These are phyloP conservation scores for Ehretia macrophylla DNA, from an alignment of 257 asterid genomes.

Conservation along the genomic window DNA sequence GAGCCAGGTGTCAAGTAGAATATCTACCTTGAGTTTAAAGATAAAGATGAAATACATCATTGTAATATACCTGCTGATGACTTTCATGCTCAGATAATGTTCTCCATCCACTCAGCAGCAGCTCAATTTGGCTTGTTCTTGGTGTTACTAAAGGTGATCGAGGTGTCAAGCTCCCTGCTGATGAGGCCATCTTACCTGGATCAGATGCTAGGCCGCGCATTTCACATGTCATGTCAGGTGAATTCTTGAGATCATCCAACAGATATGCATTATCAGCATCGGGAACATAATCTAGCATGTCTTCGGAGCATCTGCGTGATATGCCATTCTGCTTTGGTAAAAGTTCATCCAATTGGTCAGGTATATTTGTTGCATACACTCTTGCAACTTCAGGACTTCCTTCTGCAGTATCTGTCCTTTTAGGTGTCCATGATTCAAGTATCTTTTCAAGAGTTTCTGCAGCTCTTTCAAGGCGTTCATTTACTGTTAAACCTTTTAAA, in stretches of 20 bases:
- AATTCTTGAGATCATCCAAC: constrained; percentile 38
- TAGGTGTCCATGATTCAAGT: constrained; percentile 76
- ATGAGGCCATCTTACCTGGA: constrained; percentile 48
- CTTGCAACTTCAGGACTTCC: constrained; percentile 57
- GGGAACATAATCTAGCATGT: constrained; percentile 41
- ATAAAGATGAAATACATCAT: not conserved
- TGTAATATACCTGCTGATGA: constrained; percentile 66
- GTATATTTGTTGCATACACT: constrained; percentile 35
- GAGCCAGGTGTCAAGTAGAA: not conserved
- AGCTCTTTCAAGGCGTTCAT: constrained; percentile 84
- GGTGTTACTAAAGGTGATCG: constrained; percentile 91
- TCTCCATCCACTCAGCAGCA: constrained; percentile 60
- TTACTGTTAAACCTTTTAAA: constrained; percentile 79
- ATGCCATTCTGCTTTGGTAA: constrained; percentile 41
- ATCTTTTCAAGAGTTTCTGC: constrained; percentile 81
- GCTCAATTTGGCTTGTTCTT: constrained; percentile 68
- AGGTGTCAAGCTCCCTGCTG: constrained; percentile 82
- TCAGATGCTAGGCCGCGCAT: constrained; percentile 35
- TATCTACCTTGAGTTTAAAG: not conserved
- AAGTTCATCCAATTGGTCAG: constrained; percentile 45
- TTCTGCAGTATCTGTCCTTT: constrained; percentile 38
- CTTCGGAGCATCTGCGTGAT: constrained; percentile 44
- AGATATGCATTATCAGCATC: constrained; percentile 41
- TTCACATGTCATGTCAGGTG: constrained; percentile 35
- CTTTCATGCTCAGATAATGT: constrained; percentile 75